These are phyloP conservation scores for Spergularia azorica DNA, from an alignment of 179 eudicot genomes.

Conservation along the genomic window DNA sequence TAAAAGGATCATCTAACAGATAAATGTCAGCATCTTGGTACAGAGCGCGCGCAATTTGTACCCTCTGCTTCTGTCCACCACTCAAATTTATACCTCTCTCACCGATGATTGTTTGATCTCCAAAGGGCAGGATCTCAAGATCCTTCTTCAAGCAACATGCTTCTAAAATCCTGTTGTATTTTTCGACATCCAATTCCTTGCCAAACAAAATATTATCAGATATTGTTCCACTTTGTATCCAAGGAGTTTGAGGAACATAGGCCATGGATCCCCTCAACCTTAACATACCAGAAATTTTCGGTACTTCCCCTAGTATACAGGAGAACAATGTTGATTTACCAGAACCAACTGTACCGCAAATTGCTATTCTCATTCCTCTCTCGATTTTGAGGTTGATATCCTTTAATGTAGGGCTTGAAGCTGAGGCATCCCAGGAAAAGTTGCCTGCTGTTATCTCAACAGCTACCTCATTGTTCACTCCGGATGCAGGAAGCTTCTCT, in stretches of 20 bases:
- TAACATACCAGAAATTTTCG: conserved; percentile 56
- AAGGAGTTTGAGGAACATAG: conserved; percentile 72
- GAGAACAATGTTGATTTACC: conserved; percentile 81
- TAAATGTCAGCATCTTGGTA: conserved; percentile 69
- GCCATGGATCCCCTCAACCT: conserved; percentile 54
- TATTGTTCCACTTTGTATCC: conserved; percentile 74
- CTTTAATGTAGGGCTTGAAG: conserved; percentile 43
- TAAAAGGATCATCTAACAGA: conserved; percentile 71
- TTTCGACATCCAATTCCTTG: conserved; percentile 45
- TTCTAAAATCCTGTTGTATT: conserved; percentile 52
- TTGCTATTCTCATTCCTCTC: conserved; percentile 67
- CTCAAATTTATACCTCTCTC: conserved; percentile 66
- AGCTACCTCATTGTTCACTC: conserved; percentile 43
- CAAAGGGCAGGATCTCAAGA: conserved; percentile 55
- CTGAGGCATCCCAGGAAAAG: conserved; percentile 59
- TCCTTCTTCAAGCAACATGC: conserved; percentile 66
- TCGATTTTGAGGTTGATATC: conserved; percentile 49
- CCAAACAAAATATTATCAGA: conserved; percentile 65
- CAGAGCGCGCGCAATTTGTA: conserved; percentile 64
- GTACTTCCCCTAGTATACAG: conserved; percentile 70
- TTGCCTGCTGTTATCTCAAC: conserved; percentile 54
- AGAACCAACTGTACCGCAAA: conserved; percentile 81
- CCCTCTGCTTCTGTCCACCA: conserved; percentile 67
- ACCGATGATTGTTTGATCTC: conserved; percentile 63
- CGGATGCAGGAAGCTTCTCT: conserved; percentile 48